Base-by-base conservation (phyloP, 345 rosid species). In the Chamaenerion angustifolium region DNA sequence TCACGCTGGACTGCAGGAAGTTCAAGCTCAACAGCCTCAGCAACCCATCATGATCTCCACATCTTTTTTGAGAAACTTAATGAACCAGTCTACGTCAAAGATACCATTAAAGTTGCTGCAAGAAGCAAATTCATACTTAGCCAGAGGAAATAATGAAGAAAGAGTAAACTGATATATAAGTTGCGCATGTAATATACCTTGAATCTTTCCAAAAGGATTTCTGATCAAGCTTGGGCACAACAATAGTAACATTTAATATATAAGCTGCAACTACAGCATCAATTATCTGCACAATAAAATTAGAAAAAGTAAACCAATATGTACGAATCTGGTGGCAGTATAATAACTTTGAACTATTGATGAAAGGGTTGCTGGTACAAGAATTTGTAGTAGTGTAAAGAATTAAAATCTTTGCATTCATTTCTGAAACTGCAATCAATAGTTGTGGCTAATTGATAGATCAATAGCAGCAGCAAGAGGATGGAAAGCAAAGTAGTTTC, bases 201-300 rank as follows among this genome's bases (percentile, higher is more conserved):
- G 59, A 31, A 71, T 92, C 98, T 67, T 80, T 82, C 98, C 96
- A 92, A 64, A 77, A 92, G 1, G 98, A 92, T 8, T 82, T 68
- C 60, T 80, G 82, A 70, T 86, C 98, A 54, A 92, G 71, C 65
- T 74, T 82, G 49, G 98, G 98, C 48, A 92, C 64, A 45, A 92
- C 78, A 45, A 92, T 95, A 64, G 87, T 83, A 13, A 93, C 95
- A 71, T 92, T 86, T 56, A 90, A 69, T 55, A 90, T 83, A 72
- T 90, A 90, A 42, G 96, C 96, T 19, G 77, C 98, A 68, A 78
- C 89, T 8, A 86, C 96, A 42, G 86, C 88, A 65, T 90, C 95
- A 42, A 75, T 80, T 62, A 90, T 85, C 97, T 89, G 82, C 68
- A 52, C 40, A 27, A 51, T 56, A 10, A 45, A 49, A 18, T 44